Base-by-base conservation (phyloP, 495 filamentous ascomycete genomes). In the Aspergillus cavernicola region DNA sequence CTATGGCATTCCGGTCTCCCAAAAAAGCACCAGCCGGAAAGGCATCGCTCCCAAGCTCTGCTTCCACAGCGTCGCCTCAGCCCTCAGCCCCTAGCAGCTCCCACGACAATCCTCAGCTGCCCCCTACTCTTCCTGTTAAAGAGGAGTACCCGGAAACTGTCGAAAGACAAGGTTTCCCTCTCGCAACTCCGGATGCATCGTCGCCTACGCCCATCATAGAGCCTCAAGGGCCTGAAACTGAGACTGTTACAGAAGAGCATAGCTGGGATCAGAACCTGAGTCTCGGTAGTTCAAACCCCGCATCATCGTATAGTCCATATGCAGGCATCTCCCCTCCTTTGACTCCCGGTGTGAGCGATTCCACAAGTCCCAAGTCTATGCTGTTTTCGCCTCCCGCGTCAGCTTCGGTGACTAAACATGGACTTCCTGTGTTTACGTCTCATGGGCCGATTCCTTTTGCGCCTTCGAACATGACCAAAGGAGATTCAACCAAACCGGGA, bases 361-460 rank as follows among this genome's bases (percentile, higher is more conserved):
- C 38, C 2, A 26, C 42, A 23, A 55, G 52, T 8, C 57, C 50
- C 44, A 57, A 56, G 45, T 48, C 57, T 15, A 55, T 58, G 32
- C 41, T 64, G 0, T 70, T 65, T 47, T 61, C 69, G 13, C 66
- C 72, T 9, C 55, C 61, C 41, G 55, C 31, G 8, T 68, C 74
- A n/a, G 60, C 64, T 6, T 49, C 67, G 26, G 62, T 67, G 12
- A 69, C 67, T 13, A 79, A 68, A 50, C 55, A 68, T 24, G 73
- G 74, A 10, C 59, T 84, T 8, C 80, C 80, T 9, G 65, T 78
- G 8, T 78, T 82, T 40, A 77, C 77, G 31, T 69, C 78, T 0
- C 79, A 63, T 23, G 72, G 73, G 4, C 67, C 71, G 1, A 84
- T 83, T 36, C 73, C 70, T 4, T 83, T 84, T 63, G 69, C 69